Conservation (phyloP, 805 yeast species). For the Dipodascus geniculatus region DNA sequence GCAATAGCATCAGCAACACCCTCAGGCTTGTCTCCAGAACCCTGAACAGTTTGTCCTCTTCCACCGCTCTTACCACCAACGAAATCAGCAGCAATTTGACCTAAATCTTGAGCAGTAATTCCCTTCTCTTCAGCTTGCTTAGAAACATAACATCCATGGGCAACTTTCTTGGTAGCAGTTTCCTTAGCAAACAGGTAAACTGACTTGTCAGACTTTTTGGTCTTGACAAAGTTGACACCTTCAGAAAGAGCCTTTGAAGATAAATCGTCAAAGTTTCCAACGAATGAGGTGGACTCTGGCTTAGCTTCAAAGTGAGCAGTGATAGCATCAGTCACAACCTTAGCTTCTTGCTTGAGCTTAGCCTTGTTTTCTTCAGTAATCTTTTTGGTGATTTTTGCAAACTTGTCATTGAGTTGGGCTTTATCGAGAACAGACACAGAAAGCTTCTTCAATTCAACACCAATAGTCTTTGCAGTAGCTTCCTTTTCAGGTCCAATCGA, state of each 20-base stretch:
- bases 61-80: slow-evolving; percentile 99
- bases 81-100: slow-evolving; percentile 51
- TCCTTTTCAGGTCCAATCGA: slow-evolving; percentile 73
- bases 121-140: slow-evolving; percentile 60
- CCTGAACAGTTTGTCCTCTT: slow-evolving; percentile 91
- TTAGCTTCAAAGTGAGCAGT: slow-evolving; percentile 53
- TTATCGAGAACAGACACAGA: slow-evolving; percentile 74
- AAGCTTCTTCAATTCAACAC: slow-evolving; percentile 74
- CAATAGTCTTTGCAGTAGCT: slow-evolving; percentile 66
- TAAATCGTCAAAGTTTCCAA: slow-evolving; percentile 49
- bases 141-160: slow-evolving; percentile 88
- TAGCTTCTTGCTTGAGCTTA: slow-evolving; percentile 57
- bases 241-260: slow-evolving; percentile 89
- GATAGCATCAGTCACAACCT: slow-evolving; percentile 66
- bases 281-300: slow-evolving; percentile 45
- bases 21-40: slow-evolving; percentile 78
- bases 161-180: slow-evolving; percentile 51
- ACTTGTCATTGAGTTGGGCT: slow-evolving; percentile 60
- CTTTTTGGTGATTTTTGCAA: slow-evolving; percentile 68
- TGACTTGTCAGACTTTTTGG: slow-evolving; percentile 61
- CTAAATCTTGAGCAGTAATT: slow-evolving; percentile 58
- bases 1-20: slow-evolving; percentile 65
- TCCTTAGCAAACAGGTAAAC: slow-evolving; percentile 72
- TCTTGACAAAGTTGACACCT: slow-evolving; percentile 74
- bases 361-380: slow-evolving; percentile 81